Evolutionary conservation across 2,329 filamentous ascomycete genomes (phyloP).

Genomic region (Cercospora citrullina): DNA sequence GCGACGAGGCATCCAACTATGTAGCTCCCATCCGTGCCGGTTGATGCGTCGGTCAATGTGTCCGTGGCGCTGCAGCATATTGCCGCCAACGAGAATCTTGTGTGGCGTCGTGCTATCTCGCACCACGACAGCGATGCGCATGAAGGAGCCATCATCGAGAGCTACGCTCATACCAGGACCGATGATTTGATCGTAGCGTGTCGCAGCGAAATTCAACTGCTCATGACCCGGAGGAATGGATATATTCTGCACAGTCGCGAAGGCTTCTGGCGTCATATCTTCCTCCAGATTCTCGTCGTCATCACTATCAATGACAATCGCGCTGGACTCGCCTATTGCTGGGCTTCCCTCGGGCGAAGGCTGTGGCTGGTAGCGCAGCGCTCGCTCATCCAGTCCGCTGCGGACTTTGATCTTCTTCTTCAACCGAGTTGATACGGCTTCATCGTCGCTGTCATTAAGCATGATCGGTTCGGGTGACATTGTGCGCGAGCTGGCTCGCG

Average conservation of each 20-base stretch:
- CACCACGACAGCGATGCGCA: conserved; percentile 44
- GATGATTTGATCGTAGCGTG: background rate
- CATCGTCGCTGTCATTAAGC: background rate
- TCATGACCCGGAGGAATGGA: background rate
- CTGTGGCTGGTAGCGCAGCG: background rate
- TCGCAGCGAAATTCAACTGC: background rate
- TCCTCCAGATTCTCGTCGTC: background rate
- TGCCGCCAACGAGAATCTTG: conserved; percentile 40
- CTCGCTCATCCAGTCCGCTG: background rate
- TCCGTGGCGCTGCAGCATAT: conserved; percentile 39
- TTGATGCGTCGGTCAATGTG: conserved; percentile 31
- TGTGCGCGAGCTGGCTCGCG: background rate
- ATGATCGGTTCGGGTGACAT: background rate
- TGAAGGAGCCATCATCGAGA: conserved; percentile 40
- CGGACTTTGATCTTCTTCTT: background rate
- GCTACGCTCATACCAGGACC: conserved; percentile 33
- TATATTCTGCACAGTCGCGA: background rate
- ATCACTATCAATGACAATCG: background rate
- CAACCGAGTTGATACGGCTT: background rate
- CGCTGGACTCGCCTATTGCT: too few species aligned
- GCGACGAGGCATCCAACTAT: conserved; percentile 38
- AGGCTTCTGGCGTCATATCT: background rate
- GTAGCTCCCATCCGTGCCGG: background rate
- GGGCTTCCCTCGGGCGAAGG: too few species aligned
- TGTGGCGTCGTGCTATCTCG: background rate